phyloP scores from a whole-genome alignment of 2,329 filamentous ascomycete genomes.

The Aspergillus vadensis region DNA sequence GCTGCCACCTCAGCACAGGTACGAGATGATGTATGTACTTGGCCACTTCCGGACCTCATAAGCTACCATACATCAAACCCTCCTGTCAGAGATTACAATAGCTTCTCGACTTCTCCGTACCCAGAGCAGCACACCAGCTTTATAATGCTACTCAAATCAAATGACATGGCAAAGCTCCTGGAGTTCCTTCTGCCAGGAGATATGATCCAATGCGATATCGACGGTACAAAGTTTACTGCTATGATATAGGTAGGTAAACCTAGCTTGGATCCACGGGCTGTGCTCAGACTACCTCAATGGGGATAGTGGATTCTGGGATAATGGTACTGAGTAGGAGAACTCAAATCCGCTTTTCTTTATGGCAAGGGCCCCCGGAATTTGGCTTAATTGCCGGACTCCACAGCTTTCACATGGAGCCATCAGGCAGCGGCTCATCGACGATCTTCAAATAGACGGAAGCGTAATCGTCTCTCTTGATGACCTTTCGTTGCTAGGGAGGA shows the following conservation, averaged over 20 bases:
- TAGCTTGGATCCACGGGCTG: neutral
- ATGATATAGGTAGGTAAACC: conserved; percentile 11
- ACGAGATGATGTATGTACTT: conserved; percentile 28
- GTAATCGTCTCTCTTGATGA: conserved; percentile 25
- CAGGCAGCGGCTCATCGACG: conserved; percentile 26
- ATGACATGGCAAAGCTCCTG: conserved; percentile 21
- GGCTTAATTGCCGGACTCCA: conserved; percentile 27
- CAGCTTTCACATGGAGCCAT: conserved; percentile 26
- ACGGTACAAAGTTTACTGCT: conserved; percentile 20
- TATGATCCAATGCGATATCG: conserved; percentile 19
- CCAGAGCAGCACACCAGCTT: conserved; percentile 29
- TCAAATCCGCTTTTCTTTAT: conserved; percentile 27
- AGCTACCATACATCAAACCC: neutral
- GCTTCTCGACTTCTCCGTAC: conserved; percentile 30
- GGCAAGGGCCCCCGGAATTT: conserved; percentile 33
- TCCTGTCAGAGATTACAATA: conserved; percentile 4
- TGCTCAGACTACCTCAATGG: neutral
- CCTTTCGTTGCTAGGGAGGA: conserved; percentile 26
- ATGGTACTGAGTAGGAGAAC: conserved; percentile 18
- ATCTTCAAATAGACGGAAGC: conserved; percentile 29
- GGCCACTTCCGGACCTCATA: neutral
- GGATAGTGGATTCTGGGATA: neutral
- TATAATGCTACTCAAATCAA: conserved; percentile 23
- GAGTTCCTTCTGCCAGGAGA: conserved; percentile 15
- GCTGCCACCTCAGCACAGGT: conserved; percentile 28